A percentile compares a stretch with the other conserved stretches of the same genome.
Evolutionary conservation across 2,329 filamentous ascomycete genomes (phyloP).

Genomic region (Sclerotinia glacialis): DNA sequence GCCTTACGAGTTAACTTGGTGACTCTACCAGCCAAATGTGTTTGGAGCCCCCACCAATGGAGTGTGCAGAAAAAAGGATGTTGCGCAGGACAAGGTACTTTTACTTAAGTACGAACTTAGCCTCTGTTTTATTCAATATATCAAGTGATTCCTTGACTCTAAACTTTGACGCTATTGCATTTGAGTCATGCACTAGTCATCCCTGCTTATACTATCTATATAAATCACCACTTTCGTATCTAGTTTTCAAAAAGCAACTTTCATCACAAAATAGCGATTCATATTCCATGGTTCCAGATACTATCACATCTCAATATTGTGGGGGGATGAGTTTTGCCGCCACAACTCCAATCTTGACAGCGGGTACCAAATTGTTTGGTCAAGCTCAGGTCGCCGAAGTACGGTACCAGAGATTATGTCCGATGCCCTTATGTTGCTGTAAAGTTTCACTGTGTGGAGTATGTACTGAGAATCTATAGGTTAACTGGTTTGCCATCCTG

Average conservation of each 20-base stretch:
- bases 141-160: not conserved
- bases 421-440: conserved; percentile 3
- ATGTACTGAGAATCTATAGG: conserved; percentile 2
- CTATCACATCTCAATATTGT: not conserved
- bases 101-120: conserved; percentile 2
- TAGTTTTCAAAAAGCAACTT: not conserved
- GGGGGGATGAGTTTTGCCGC: not conserved
- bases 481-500: conserved; percentile 14
- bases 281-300: not conserved
- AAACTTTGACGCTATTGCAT: not conserved
- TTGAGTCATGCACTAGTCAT: not conserved
- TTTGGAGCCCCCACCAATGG: not conserved
- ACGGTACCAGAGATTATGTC: not conserved
- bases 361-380: not conserved
- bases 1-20: conserved; percentile 15
- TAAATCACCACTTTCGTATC: not conserved
- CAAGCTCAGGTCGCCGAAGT: conserved; percentile 20
- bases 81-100: not conserved
- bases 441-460: conserved; percentile 15
- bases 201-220: not conserved
- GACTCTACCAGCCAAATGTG: not conserved
- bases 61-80: not conserved
- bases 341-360: conserved; percentile 1
- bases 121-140: conserved; percentile 6
- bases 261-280: not conserved